These are phyloP conservation scores for Solanum acaule DNA, from an alignment of 257 asterid species.

Conservation along the genomic window DNA sequence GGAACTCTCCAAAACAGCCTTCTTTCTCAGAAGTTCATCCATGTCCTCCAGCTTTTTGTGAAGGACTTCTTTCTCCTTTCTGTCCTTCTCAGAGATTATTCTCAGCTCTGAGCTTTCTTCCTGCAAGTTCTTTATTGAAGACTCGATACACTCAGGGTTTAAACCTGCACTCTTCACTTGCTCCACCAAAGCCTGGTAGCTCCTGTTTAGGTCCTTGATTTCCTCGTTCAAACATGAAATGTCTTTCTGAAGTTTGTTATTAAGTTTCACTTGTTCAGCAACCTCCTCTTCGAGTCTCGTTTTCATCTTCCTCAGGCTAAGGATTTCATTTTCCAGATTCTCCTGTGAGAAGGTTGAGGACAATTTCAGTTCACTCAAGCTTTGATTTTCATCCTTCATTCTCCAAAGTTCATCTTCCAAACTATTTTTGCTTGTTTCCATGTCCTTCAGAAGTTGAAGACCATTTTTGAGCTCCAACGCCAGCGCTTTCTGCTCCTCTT, in stretches of 20 bases:
- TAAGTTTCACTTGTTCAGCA: conserved; percentile 35
- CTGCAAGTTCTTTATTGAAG: conserved; percentile 40
- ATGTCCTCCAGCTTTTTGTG: conserved; percentile 47
- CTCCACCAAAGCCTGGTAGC: conserved; percentile 46
- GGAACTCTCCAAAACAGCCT: conserved; percentile 41
- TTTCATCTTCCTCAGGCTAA: conserved; percentile 55
- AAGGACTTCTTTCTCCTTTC: conserved; percentile 43
- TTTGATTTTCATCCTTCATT: conserved; percentile 45
- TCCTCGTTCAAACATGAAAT: conserved; percentile 56
- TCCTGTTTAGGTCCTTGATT: conserved; percentile 46
- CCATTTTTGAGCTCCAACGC: conserved; percentile 49
- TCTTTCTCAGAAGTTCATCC: conserved; percentile 48
- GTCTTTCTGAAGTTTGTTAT: conserved; percentile 50
- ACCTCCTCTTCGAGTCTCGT: conserved; percentile 72
- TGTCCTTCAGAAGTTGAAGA: conserved; percentile 48
- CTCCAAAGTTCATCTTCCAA: conserved; percentile 58
- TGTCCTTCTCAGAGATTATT: conserved; percentile 29
- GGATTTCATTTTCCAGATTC: conserved; percentile 55
- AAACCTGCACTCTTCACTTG: conserved; percentile 63
- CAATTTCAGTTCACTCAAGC: conserved; percentile 31
- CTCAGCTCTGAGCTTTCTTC: conserved; percentile 59
- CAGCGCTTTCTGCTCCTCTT: conserved; percentile 55
- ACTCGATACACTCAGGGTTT: conserved; percentile 33
- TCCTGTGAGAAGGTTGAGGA: conserved; percentile 47
- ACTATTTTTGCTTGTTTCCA: conserved; percentile 44